A percentile compares a stretch with the other conserved stretches of the same genome.
These are phyloP conservation scores for Epichloe uncinata DNA, from an alignment of 2,329 filamentous ascomycete genomes.

Conservation along the genomic window DNA sequence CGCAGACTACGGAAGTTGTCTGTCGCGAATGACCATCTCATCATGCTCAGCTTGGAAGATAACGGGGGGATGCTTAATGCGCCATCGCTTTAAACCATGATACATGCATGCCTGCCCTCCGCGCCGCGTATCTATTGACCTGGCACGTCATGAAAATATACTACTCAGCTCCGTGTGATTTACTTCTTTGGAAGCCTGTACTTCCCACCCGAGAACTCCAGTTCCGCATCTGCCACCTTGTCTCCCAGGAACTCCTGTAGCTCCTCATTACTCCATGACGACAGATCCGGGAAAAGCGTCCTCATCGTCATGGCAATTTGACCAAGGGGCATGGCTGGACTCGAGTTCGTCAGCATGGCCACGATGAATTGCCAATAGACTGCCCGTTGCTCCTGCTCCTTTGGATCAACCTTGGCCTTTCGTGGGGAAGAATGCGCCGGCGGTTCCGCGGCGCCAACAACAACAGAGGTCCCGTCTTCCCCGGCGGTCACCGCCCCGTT, in stretches of 20 bases:
- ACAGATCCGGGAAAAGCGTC: conserved; percentile 78
- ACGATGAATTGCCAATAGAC: conserved; percentile 89
- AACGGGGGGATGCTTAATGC: too few relatives aligned
- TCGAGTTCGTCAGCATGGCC: conserved; percentile 89
- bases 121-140: too few relatives aligned
- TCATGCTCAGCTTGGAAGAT: too few relatives aligned
- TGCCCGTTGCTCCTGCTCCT: conserved; percentile 44
- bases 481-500: conserved; percentile 14
- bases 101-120: too few relatives aligned
- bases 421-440: conserved; percentile 28
- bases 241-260: conserved; percentile 64
- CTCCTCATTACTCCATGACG: conserved; percentile 82
- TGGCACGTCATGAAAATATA: background rate
- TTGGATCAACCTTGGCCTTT: conserved; percentile 46
- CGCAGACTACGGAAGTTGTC: too few relatives aligned
- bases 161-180: conserved; percentile 9
- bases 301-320: conserved; percentile 92
- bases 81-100: too few relatives aligned
- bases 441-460: conserved; percentile 11
- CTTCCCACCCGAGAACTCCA: conserved; percentile 58
- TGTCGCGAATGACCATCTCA: too few relatives aligned
- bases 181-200: conserved; percentile 53
- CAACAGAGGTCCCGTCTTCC: conserved; percentile 17
- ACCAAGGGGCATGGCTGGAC: conserved; percentile 60
- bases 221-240: conserved; percentile 58